Evolutionary conservation across 2,329 filamentous ascomycete genomes (phyloP).

Genomic region (Ilyonectria destructans): DNA sequence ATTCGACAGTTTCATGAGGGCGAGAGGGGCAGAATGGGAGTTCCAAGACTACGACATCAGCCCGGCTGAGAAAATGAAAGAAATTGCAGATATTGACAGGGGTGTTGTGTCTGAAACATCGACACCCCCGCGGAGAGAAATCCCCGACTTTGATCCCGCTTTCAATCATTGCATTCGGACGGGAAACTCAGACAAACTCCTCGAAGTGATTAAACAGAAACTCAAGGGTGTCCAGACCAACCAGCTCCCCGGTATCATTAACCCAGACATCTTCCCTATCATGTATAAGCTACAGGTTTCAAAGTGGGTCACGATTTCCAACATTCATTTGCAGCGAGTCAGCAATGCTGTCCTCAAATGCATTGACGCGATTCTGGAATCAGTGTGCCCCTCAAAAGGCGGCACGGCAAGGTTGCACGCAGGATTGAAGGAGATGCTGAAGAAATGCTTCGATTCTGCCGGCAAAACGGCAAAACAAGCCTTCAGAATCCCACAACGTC

Average conservation of each 20-base stretch:
- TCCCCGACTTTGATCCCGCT: too few species aligned
- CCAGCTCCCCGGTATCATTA: slow-evolving; percentile 53
- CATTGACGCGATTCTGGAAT: slow-evolving; percentile 31
- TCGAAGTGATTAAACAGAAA: too few species aligned
- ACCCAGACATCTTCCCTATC: slow-evolving; percentile 50
- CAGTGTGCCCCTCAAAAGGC: slow-evolving; percentile 31
- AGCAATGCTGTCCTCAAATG: too few species aligned
- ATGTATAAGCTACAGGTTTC: slow-evolving; percentile 53
- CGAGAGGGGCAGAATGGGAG: slow-evolving; percentile 44
- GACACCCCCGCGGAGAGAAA: too few species aligned
- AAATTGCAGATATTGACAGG: too few species aligned
- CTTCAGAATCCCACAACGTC: too few species aligned
- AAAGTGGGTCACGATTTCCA: slow-evolving; percentile 42
- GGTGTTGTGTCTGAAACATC: too few species aligned
- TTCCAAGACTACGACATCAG: slow-evolving; percentile 45
- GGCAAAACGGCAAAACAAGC: neutral
- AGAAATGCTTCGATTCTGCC: slow-evolving; percentile 11
- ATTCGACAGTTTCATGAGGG: slow-evolving; percentile 51
- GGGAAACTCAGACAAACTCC: too few species aligned
- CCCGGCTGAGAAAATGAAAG: neutral
- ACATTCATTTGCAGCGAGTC: too few species aligned
- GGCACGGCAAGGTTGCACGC: slow-evolving; percentile 33
- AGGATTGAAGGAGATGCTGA: slow-evolving; percentile 32
- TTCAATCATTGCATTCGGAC: too few species aligned
- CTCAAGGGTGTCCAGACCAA: slow-evolving; percentile 39